These are phyloP conservation scores for Heracleum sosnowskyi DNA, from an alignment of 129 eudicot genomes.

Conservation along the genomic window DNA sequence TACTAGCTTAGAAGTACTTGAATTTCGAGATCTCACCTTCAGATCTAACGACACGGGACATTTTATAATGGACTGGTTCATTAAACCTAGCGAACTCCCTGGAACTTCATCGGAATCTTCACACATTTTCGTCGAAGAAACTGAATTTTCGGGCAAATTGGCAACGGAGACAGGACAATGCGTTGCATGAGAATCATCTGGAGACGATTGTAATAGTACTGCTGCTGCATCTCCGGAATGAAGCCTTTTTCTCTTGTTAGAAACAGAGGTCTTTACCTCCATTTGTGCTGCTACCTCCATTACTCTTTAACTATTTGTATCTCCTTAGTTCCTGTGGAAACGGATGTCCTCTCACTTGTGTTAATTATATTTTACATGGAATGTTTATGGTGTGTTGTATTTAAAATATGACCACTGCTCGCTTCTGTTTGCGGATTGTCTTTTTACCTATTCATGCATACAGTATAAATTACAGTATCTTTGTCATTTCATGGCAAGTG, in stretches of 20 bases:
- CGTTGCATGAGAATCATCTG: not conserved
- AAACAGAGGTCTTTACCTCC: constrained; percentile 24
- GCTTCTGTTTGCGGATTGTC: not conserved
- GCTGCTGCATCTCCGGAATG: constrained; percentile 11
- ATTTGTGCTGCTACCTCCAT: constrained; percentile 25
- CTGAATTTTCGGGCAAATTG: constrained; percentile 11
- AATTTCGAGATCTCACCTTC: constrained; percentile 27
- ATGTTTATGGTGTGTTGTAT: too few relatives aligned
- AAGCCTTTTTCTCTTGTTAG: constrained; percentile 28
- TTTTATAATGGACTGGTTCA: constrained; percentile 18
- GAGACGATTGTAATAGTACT: not conserved
- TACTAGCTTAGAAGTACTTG: not conserved
- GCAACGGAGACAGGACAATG: constrained; percentile 12
- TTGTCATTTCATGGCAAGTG: not conserved
- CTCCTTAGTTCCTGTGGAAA: not conserved
- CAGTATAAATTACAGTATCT: not conserved
- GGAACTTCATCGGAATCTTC: constrained; percentile 16
- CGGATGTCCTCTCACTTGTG: too few relatives aligned
- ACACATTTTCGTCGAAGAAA: constrained; percentile 24
- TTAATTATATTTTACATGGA: too few relatives aligned
- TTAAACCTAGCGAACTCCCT: constrained; percentile 14
- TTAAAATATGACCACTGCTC: not conserved
- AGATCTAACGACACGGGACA: constrained; percentile 28
- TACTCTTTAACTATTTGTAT: not conserved
- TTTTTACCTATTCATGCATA: not conserved